Evolutionary conservation across 768 basidiomycete species (phyloP).

Genomic region (Lenzites betulinus): DNA sequence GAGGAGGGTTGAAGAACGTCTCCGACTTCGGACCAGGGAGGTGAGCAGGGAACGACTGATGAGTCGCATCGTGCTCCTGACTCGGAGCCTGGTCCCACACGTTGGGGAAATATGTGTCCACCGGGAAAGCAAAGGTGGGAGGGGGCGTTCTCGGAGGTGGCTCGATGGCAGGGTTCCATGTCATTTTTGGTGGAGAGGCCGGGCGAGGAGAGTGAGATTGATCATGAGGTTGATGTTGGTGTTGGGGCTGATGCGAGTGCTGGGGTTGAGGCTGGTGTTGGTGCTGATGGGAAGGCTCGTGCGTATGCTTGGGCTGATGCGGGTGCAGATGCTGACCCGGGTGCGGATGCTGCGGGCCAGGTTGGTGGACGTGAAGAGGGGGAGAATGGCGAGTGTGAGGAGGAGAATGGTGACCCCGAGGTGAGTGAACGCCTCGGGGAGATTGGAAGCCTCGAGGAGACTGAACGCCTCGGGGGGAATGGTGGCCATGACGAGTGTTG

Average conservation of each 20-base stretch:
- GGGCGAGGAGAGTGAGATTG: conserved; percentile 43
- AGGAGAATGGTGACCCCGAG: conserved; percentile 14
- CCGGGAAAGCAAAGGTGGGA: conserved; percentile 59
- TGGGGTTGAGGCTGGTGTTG: conserved; percentile 19
- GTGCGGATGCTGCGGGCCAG: conserved; percentile 20
- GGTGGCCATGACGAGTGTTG: not conserved
- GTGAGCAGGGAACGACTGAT: conserved; percentile 32
- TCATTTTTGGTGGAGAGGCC: conserved; percentile 60
- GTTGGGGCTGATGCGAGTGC: conserved; percentile 26
- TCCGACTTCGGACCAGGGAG: conserved; percentile 44
- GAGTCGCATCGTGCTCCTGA: conserved; percentile 40
- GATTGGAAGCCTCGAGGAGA: conserved; percentile 11
- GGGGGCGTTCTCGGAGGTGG: conserved; percentile 72
- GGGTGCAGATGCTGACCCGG: conserved; percentile 12
- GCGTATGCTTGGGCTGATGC: conserved; percentile 26
- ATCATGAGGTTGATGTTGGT: conserved; percentile 26
- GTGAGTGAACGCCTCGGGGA: conserved; percentile 20
- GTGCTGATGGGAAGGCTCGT: conserved; percentile 23
- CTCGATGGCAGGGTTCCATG: conserved; percentile 82
- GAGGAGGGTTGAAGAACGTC: conserved; percentile 63
- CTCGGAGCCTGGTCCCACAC: conserved; percentile 75
- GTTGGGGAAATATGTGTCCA: conserved; percentile 79
- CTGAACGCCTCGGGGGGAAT: conserved; percentile 14
- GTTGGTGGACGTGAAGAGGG: conserved; percentile 3
- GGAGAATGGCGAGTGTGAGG: conserved; percentile 15